phyloP scores from a whole-genome alignment of 305 asterid genomes.

The Plantago rigida region DNA sequence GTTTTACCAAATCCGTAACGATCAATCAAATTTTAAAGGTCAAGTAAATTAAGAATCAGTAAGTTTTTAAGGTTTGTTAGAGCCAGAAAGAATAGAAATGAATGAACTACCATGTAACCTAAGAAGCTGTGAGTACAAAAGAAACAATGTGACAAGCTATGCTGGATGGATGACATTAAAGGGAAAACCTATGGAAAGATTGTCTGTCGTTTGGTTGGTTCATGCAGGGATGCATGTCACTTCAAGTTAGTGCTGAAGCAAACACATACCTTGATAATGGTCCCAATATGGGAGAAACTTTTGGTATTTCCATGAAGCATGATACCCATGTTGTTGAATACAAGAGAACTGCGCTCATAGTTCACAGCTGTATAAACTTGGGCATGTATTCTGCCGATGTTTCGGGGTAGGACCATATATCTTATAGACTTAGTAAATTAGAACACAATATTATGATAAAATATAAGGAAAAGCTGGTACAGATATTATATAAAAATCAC shows the following conservation, averaged over 20 bases:
- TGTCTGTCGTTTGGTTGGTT: neutral
- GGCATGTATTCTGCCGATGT: slow-evolving; percentile 28
- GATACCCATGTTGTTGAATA: slow-evolving; percentile 55
- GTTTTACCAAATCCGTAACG: neutral
- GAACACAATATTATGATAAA: slow-evolving; percentile 13
- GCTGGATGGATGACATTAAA: neutral
- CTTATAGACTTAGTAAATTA: slow-evolving; percentile 34
- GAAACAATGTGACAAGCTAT: neutral
- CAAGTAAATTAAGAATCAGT: neutral
- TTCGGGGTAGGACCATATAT: slow-evolving; percentile 48
- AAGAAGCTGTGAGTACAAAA: neutral
- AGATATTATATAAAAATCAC: slow-evolving; percentile 15
- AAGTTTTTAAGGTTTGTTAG: neutral
- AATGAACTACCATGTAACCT: slow-evolving; percentile 1
- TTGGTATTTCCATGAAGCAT: slow-evolving; percentile 65
- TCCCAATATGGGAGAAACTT: slow-evolving; percentile 44
- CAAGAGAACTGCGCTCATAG: slow-evolving; percentile 31
- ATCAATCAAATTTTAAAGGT: neutral
- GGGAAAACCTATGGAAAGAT: neutral
- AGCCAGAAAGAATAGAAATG: neutral
- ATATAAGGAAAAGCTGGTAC: slow-evolving; percentile 7
- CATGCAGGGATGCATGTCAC: slow-evolving; percentile 5
- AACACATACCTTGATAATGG: slow-evolving; percentile 51
- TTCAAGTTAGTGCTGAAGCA: slow-evolving; percentile 21
- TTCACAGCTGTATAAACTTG: slow-evolving; percentile 32